Evolutionary conservation across 2,329 filamentous ascomycete genomes (phyloP).

Genomic region (Berkeleyomyces rouxiae): DNA sequence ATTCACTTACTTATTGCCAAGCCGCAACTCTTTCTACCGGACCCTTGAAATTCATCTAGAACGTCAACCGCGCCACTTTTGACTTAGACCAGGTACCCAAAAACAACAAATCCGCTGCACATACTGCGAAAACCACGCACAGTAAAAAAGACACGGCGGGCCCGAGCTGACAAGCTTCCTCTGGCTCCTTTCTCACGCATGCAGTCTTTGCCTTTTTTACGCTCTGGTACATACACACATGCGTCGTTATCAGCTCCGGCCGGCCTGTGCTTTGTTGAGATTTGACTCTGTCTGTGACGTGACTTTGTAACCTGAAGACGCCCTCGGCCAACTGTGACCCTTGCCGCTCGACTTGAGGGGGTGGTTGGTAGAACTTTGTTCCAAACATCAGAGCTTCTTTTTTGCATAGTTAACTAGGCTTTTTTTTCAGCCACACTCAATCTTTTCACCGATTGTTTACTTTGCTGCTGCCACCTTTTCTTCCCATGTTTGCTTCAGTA

Average conservation of each 20-base stretch:
- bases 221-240: not conserved
- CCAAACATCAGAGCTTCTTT: not conserved
- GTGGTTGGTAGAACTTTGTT: not conserved
- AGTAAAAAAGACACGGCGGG: not conserved
- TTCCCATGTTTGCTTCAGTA: not conserved
- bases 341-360: not conserved
- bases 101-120: not conserved
- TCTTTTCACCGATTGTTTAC: not conserved
- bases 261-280: not conserved
- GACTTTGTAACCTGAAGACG: not conserved
- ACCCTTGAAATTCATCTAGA: not conserved
- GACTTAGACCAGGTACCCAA: not conserved
- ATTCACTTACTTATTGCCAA: too few species aligned
- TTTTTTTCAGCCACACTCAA: not conserved
- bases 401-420: not conserved
- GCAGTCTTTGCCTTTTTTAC: not conserved
- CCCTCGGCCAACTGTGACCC: not conserved
- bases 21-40: not conserved
- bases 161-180: constrained; percentile 6
- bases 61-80: not conserved
- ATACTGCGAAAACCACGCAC: not conserved
- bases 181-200: not conserved
- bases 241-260: not conserved
- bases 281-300: not conserved
- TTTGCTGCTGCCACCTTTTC: not conserved